Conservation (phyloP, 768 basidiomycete genomes). For the Amanita fuliginea region DNA sequence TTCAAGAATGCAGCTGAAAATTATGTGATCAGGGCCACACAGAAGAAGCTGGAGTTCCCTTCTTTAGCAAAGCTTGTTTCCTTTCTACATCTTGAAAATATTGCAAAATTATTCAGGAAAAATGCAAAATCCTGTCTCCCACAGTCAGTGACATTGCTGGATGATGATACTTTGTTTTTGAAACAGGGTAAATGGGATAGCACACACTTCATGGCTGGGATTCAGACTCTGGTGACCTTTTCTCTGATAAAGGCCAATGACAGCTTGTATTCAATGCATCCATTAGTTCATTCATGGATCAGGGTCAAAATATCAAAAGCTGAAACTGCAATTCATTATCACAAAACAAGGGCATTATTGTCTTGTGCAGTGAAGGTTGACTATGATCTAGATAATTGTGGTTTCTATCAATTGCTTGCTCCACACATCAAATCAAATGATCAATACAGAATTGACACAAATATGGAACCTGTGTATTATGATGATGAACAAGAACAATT, state of each 20-base stretch:
- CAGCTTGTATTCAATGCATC: too few relatives aligned
- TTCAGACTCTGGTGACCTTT: too few relatives aligned
- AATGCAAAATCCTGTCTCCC: too few relatives aligned
- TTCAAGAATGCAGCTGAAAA: conserved; percentile 1
- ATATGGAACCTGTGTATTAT: neutral
- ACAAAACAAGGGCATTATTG: neutral
- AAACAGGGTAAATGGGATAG: conserved; percentile 6
- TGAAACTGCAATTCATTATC: neutral
- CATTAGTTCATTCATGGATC: conserved; percentile 7
- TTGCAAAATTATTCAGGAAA: too few relatives aligned
- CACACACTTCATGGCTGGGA: too few relatives aligned
- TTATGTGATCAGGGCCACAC: neutral
- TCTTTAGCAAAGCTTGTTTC: neutral
- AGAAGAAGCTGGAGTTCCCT: neutral
- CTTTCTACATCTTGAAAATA: too few relatives aligned
- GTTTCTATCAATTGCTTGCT: too few relatives aligned
- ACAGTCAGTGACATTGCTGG: neutral
- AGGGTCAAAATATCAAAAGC: neutral
- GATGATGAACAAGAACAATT: neutral
- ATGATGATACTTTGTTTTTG: neutral
- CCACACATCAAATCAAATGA: too few relatives aligned
- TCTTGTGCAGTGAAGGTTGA: too few relatives aligned
- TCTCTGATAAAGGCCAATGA: too few relatives aligned
- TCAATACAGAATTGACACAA: neutral
- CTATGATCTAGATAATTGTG: too few relatives aligned